Conservation (phyloP, 495 filamentous ascomycete species). For the Monascus purpureus region DNA sequence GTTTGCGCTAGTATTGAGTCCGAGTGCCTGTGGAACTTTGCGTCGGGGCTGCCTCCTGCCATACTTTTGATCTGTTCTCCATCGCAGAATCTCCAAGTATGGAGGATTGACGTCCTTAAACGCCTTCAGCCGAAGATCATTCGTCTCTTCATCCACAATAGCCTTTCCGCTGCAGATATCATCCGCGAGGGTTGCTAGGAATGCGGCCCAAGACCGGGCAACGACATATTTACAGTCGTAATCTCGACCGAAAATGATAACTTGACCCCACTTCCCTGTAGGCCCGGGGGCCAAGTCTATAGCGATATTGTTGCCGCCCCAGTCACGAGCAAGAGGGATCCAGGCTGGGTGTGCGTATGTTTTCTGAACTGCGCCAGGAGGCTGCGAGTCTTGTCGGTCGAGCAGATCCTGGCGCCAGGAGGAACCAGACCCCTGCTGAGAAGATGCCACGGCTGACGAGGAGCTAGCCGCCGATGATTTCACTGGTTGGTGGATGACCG, state of each 20-base stretch:
- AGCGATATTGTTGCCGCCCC: slow-evolving; percentile 95
- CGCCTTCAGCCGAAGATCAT: slow-evolving; percentile 81
- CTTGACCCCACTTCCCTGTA: slow-evolving; percentile 82
- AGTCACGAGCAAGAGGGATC: slow-evolving; percentile 94
- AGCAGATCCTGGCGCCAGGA: slow-evolving; percentile 79
- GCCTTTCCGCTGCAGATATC: slow-evolving; percentile 78
- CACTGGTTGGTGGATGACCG: slow-evolving; percentile 40
- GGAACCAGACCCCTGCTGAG: slow-evolving; percentile 37
- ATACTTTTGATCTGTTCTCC: slow-evolving; percentile 89
- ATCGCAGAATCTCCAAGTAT: slow-evolving; percentile 88
- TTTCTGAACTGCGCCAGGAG: slow-evolving; percentile 73
- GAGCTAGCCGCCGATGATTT: slow-evolving; percentile 45
- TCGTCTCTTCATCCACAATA: slow-evolving; percentile 78
- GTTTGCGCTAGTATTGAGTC: slow-evolving; percentile 20
- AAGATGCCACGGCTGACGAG: slow-evolving; percentile 11
- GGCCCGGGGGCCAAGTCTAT: slow-evolving; percentile 90
- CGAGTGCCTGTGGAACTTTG: slow-evolving; percentile 28
- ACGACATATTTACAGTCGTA: slow-evolving; percentile 98
- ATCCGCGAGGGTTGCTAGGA: slow-evolving; percentile 77
- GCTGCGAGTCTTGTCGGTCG: slow-evolving; percentile 76
- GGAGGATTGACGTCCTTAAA: slow-evolving; percentile 90
- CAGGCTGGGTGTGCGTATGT: slow-evolving; percentile 89
- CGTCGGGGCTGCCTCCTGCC: slow-evolving; percentile 45
- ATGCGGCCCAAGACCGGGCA: slow-evolving; percentile 79
- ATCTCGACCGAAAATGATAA: slow-evolving; percentile 92